Conservation (phyloP, 192 early-diverging fungal species). For the Entophlyctis luteolus region DNA sequence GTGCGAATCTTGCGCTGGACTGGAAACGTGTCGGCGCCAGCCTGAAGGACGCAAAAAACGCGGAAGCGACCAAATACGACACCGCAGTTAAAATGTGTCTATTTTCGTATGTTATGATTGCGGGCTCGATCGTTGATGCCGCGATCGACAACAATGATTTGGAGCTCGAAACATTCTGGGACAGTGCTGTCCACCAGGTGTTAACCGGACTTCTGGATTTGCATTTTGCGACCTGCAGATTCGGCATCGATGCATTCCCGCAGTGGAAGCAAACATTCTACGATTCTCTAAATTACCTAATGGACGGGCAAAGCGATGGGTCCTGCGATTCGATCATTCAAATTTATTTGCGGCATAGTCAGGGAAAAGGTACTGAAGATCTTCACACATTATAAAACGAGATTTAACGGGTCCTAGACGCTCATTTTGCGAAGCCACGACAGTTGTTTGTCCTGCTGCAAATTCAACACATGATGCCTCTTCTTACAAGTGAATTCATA, state of each 20-base stretch:
- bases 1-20: too few species aligned
- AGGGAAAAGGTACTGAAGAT: too few species aligned
- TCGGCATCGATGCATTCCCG: constrained; percentile 11
- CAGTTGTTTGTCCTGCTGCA: constrained; percentile 2
- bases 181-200: neutral
- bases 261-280: constrained; percentile 15
- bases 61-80: too few species aligned
- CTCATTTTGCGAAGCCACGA: constrained; percentile 6
- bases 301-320: neutral
- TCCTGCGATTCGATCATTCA: neutral
- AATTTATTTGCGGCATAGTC: too few species aligned
- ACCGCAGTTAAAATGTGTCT: neutral
- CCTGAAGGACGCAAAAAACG: too few species aligned
- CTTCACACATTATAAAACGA: too few species aligned
- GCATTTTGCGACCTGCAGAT: constrained; percentile 23
- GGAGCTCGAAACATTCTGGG: neutral
- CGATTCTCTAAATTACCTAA: neutral
- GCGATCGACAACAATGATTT: neutral
- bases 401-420: too few species aligned
- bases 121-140: neutral
- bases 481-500: neutral
- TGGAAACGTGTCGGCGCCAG: too few species aligned
- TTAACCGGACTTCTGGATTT: neutral
- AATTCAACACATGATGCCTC: neutral
- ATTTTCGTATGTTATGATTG: neutral